Base-by-base conservation (phyloP, 345 rosid species). In the Leavenworthia alabamica region DNA sequence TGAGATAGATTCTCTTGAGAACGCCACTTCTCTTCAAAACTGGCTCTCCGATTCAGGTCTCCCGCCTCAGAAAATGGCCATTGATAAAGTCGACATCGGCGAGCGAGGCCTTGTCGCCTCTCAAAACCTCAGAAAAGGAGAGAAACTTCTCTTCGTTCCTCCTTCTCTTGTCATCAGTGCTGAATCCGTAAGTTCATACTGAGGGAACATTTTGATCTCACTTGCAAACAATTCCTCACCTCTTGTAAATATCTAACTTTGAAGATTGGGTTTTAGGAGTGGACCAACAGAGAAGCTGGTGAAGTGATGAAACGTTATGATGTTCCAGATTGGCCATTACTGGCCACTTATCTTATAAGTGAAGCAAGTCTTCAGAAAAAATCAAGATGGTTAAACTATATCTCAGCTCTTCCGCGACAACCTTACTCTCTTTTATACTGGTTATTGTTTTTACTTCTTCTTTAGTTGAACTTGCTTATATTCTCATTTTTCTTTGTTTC, bases 391-490 rank as follows among this genome's bases (percentile, higher is more conserved):
- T 70, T 63, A 63, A 86, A 89, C 56, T 92, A 89, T 68, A 89
- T 92, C 50, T 80, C 95, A 0, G 98, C 95, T 43, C 81, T 92
- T 51, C 98, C 96, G 0, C 68, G 75, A 50, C 98, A 89, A 58
- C 98, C 96, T 42, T 92, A 92, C 82, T 89, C 97, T 3, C 97
- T 86, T 53, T 73, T 92, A 44, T 92, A 89, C 78, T 92, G 96
- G 97, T 85, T 72, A 39, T 11, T 11, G 22, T 44, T 46, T 19
- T 17, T 43, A n/a, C 28, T 13, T 24, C 10, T 45, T 15, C 2
- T 54, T n/a, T 23, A 20, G 16, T 45, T 62, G 62, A 47, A 37
- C 8, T 46, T 54, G 43, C 39, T 6, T 2, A 11, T 46, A 1
- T 11, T 35, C 8, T 31, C 29, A 78, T 64, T 79, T 67, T 78